phyloP scores from a whole-genome alignment of 2,329 filamentous ascomycete genomes.

The Claviceps maximensis region DNA sequence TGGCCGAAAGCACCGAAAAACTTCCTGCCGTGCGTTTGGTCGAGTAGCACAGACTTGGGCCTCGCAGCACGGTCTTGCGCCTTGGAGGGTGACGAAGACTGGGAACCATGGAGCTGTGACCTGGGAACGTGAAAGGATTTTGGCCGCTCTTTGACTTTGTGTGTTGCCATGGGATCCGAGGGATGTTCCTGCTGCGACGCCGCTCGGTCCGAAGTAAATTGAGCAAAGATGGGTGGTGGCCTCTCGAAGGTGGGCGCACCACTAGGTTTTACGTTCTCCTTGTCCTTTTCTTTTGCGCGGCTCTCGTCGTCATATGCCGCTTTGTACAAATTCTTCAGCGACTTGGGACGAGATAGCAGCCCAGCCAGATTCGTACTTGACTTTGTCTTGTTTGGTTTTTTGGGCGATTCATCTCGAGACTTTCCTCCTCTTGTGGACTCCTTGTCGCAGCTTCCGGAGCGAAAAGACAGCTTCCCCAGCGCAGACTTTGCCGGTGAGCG shows the following conservation, averaged over 20 bases:
- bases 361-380: conserved; percentile 71
- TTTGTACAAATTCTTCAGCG: conserved; percentile 52
- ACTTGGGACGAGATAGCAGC: conserved; percentile 63
- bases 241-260: conserved; percentile 13
- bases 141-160: conserved; percentile 29
- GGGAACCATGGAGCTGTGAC: conserved; percentile 10
- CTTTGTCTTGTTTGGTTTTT: conserved; percentile 65
- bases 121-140: conserved; percentile 34
- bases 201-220: conserved; percentile 38
- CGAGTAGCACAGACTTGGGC: conserved; percentile 24
- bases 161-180: conserved; percentile 1
- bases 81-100: conserved; percentile 12
- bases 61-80: conserved; percentile 13
- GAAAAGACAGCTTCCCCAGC: conserved; percentile 27
- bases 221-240: conserved; percentile 66
- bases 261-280: conserved; percentile 64
- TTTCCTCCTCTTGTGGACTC: conserved; percentile 23
- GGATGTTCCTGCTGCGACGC: conserved; percentile 1
- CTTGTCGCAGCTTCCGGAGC: conserved; percentile 23
- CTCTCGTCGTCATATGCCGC: conserved; percentile 38
- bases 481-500: conserved; percentile 16
- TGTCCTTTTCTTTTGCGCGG: conserved; percentile 55
- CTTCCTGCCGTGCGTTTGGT: conserved; percentile 24
- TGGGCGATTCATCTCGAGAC: conserved; percentile 34
- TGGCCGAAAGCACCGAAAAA: conserved; percentile 24